Conservation (phyloP, 1,139 yeast species). For the Debaryomyces singareniensis region DNA sequence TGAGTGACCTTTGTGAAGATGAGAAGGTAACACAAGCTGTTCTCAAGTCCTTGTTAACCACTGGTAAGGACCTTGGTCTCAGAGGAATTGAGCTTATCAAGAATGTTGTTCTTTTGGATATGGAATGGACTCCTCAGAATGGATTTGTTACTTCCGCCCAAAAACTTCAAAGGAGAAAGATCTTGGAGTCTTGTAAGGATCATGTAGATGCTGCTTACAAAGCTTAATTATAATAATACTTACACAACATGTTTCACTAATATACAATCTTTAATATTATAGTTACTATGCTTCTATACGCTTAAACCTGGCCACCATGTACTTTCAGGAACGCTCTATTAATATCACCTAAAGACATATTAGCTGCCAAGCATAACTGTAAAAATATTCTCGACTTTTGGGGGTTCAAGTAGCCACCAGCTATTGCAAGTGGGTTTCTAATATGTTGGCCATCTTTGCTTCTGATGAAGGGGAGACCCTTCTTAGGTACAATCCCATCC, state of each 20-base stretch:
- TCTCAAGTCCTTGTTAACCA: slow-evolving; percentile 52
- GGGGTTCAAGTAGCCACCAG: slow-evolving; percentile 65
- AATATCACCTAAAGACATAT: slow-evolving; percentile 33
- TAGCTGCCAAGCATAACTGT: slow-evolving; percentile 49
- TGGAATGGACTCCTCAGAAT: slow-evolving; percentile 97
- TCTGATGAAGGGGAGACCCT: slow-evolving; percentile 26
- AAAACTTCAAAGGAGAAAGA: slow-evolving; percentile 91
- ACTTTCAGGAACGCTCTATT: slow-evolving; percentile 43
- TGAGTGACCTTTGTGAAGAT: slow-evolving; percentile 44
- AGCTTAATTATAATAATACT: neutral
- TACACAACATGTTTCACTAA: neutral
- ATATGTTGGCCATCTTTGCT: slow-evolving; percentile 6
- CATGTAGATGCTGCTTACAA: slow-evolving; percentile 54
- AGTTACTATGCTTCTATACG: neutral
- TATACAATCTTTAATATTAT: neutral
- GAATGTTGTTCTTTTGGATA: slow-evolving; percentile 73
- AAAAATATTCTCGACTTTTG: slow-evolving; percentile 58
- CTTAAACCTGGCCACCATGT: slow-evolving; percentile 11
- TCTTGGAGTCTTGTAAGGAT: slow-evolving; percentile 56
- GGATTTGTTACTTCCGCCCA: slow-evolving; percentile 95
- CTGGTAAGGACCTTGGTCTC: slow-evolving; percentile 79
- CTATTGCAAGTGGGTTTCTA: slow-evolving; percentile 19
- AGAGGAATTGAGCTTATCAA: slow-evolving; percentile 79
- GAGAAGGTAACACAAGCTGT: slow-evolving; percentile 51
- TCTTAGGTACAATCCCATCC: slow-evolving; percentile 48